These are phyloP conservation scores for Leccinum barrowsii DNA, from an alignment of 768 basidiomycete genomes.

Conservation along the genomic window DNA sequence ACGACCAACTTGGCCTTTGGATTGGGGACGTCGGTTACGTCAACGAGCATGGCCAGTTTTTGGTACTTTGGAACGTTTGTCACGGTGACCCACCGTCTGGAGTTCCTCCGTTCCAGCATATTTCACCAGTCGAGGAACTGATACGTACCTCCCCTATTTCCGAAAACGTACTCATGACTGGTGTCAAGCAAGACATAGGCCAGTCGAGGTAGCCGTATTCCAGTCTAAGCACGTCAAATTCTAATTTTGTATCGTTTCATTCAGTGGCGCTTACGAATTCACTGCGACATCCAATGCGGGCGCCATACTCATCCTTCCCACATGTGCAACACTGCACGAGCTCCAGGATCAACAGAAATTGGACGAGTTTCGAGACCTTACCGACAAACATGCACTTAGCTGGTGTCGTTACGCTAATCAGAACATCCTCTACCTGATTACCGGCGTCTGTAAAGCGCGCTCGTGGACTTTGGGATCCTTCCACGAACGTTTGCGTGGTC, in stretches of 20 bases:
- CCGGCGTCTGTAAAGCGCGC: neutral
- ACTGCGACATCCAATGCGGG: neutral
- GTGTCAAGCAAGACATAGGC: neutral
- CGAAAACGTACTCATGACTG: neutral
- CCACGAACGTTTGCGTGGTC: neutral
- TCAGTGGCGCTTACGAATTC: neutral
- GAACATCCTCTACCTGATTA: neutral
- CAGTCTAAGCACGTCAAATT: neutral
- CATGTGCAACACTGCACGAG: neutral
- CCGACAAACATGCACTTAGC: neutral
- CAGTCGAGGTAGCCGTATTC: neutral
- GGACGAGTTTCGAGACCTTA: neutral
- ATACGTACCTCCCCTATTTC: neutral
- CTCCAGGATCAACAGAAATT: neutral
- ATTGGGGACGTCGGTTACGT: neutral
- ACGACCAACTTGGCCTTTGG: neutral
- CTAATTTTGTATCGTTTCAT: neutral
- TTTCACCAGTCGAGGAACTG: neutral
- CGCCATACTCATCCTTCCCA: neutral
- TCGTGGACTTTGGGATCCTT: neutral
- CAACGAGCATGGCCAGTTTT: neutral
- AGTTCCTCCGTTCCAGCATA: neutral
- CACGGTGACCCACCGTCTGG: neutral
- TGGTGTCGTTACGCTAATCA: neutral
- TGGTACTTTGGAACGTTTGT: neutral